Base-by-base conservation (phyloP, 2,329 filamentous ascomycete species). In the Exophiala dermatitidis region DNA sequence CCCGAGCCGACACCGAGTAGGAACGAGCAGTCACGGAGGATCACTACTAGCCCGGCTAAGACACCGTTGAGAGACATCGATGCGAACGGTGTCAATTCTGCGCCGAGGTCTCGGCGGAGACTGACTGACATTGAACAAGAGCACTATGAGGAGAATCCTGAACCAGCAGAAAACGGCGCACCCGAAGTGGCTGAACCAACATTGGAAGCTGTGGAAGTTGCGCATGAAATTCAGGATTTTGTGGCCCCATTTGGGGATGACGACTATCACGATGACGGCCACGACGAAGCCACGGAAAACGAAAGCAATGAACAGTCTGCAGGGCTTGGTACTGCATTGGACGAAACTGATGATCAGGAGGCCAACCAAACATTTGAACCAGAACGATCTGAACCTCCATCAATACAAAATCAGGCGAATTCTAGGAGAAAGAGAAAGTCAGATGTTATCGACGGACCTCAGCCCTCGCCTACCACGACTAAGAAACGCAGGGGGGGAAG, bases 351-450 rank as follows among this genome's bases (percentile, higher is more conserved):
- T 61, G 47, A 48, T 50, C 33, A 61, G 59, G 37, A 63, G 54
- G 46, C 59, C 40, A 34, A 58, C 47, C 31, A 47, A 31, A 60
- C 50, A 5, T 48, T 52, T 32, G 46, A 55, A 19, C 44, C 44
- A 46, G 50, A 52, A 33, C 46, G 46, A 9, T 37, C 61, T 5
- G 43, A 40, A 44, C 36, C 26, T 6, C 45, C 54, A 7, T 10
- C 29, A 28, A 5, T 42, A n/a, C 54, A 54, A 47, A 54, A 62
- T 36, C 28, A 56, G 49, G 53, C 60, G 6, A 62, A 61, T 46
- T 62, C 60, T 3, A 53, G 58, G 28, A 58, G 50, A 37, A 63
- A 63, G 49, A 55, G 61, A n/a, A 63, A 61, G 40, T 61, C 59
- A 3, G 61, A 63, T 32, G 43, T 40, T 7, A 6, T 55, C 9